Evolutionary conservation across 2,329 filamentous ascomycete genomes (phyloP).

Genomic region (Colletotrichum falcatum): DNA sequence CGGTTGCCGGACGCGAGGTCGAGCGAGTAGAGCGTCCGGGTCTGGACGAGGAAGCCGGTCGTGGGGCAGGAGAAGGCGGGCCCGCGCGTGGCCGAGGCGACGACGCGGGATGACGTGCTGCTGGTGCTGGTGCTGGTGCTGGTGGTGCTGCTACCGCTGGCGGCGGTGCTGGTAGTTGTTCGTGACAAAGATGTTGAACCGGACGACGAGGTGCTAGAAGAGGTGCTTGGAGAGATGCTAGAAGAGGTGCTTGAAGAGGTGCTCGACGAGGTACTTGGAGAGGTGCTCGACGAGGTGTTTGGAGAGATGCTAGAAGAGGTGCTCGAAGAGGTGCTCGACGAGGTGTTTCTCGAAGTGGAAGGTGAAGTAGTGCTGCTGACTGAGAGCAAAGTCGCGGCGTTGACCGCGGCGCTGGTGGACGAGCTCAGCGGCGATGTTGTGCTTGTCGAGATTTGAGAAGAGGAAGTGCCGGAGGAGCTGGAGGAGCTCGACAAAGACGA

Average conservation of each 20-base stretch:
- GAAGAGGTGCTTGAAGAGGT: not conserved
- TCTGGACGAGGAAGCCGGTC: constrained; percentile 40
- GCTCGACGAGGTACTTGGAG: not conserved
- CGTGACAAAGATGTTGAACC: not conserved
- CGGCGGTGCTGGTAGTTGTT: not conserved
- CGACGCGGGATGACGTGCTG: constrained; percentile 5
- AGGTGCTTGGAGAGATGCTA: not conserved
- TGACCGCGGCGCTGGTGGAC: not conserved
- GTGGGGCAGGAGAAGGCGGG: constrained; percentile 35
- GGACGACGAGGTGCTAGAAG: not conserved
- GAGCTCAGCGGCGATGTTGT: not conserved
- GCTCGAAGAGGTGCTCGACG: no score
- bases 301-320: not conserved
- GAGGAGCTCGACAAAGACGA: not conserved
- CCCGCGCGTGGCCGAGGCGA: constrained; percentile 26
- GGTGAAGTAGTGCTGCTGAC: not conserved
- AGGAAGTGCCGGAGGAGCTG: no score
- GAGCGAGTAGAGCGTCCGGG: constrained; percentile 37
- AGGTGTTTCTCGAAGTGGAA: no score
- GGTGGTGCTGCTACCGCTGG: not conserved
- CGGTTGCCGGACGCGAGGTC: constrained; percentile 35
- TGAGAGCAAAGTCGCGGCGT: no score
- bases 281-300: not conserved
- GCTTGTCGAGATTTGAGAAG: no score
- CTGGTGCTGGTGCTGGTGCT: not conserved